These are phyloP conservation scores for Xenoacremonium recifei DNA, from an alignment of 2,329 filamentous ascomycete genomes.

Conservation along the genomic window DNA sequence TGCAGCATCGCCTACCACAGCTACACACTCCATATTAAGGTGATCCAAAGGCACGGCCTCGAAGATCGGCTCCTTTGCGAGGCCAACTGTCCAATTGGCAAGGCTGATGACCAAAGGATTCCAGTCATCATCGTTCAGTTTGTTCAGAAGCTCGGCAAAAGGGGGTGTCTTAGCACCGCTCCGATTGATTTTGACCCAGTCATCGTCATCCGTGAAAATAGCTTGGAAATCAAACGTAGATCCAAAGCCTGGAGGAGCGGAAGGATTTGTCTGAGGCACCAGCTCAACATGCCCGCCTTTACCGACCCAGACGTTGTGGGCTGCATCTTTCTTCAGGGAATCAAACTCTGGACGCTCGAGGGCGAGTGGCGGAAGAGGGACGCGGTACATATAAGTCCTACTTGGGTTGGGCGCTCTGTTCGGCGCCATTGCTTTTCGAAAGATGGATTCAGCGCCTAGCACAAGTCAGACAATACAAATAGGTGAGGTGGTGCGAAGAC, in stretches of 20 bases:
- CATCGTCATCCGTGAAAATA: too few species aligned
- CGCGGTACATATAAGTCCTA: too few species aligned
- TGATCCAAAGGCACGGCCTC: conserved; percentile 5
- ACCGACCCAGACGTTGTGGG: too few species aligned
- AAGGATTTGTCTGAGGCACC: too few species aligned
- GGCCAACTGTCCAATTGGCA: conserved; percentile 2
- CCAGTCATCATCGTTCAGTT: background rate
- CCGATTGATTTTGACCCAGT: too few species aligned
- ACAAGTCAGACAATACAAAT: too few species aligned
- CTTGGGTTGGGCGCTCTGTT: too few species aligned
- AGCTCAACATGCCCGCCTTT: too few species aligned
- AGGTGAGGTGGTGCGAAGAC: background rate
- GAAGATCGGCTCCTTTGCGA: conserved; percentile 10
- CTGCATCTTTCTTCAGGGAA: background rate
- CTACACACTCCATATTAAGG: conserved; percentile 9
- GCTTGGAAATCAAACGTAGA: too few species aligned
- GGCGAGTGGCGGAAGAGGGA: background rate
- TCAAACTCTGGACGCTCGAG: background rate
- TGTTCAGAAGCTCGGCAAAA: background rate
- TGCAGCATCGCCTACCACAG: conserved; percentile 15
- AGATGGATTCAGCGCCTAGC: too few species aligned
- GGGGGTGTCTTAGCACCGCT: background rate
- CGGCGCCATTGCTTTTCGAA: too few species aligned
- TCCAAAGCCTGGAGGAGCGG: too few species aligned
- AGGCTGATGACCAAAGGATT: conserved; percentile 8